phyloP scores from a whole-genome alignment of 805 yeast species.

The Metschnikowia matae region DNA sequence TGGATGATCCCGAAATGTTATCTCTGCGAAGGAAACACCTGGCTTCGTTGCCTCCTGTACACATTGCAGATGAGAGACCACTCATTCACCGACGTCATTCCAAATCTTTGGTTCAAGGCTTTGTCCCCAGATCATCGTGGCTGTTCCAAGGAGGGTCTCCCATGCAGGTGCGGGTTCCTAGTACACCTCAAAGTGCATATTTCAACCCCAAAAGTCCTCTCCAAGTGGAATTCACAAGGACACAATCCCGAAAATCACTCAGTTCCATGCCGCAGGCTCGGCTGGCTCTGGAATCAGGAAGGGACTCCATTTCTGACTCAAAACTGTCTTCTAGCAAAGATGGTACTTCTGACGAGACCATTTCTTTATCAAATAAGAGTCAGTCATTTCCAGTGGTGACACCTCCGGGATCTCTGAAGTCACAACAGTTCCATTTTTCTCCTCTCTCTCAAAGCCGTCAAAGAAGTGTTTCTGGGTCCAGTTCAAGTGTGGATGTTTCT shows the following conservation, averaged over 20 bases:
- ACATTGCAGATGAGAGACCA: background rate
- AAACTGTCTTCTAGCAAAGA: background rate
- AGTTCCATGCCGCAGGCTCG: conserved; percentile 35
- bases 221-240: conserved; percentile 18
- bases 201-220: conserved; percentile 16
- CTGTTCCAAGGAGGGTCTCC: conserved; percentile 7
- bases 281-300: conserved; percentile 1
- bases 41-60: conserved; percentile 12
- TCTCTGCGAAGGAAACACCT: conserved; percentile 14
- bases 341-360: background rate
- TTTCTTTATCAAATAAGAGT: background rate
- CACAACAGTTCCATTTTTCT: conserved; percentile 8
- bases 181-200: conserved; percentile 6
- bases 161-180: conserved; percentile 8
- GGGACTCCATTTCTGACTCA: background rate
- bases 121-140: background rate
- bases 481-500: background rate
- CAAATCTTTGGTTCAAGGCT: conserved; percentile 9
- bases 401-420: conserved; percentile 10
- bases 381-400: background rate
- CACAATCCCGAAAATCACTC: conserved; percentile 37
- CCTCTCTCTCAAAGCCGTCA: conserved; percentile 12
- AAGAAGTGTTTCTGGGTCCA: conserved; percentile 8
- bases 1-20: background rate
- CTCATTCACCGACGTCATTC: conserved; percentile 10